Evolutionary conservation across 1,139 yeast species (phyloP), one percentile per base, ranked within the genome.

Genomic region (Spathaspora sp.): DNA sequence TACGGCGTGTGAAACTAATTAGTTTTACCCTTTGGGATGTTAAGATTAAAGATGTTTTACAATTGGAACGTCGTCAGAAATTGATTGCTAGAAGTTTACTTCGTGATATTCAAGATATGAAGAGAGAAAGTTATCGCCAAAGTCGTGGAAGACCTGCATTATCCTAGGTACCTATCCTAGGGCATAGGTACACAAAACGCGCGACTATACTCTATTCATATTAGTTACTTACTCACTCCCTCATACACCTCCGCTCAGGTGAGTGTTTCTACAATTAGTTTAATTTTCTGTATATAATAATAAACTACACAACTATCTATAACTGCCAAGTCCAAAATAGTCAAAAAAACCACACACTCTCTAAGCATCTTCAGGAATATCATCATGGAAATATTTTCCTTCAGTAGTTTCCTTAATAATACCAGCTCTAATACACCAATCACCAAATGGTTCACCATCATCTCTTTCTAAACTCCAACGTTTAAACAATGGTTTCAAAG

Each of bases 401-500:
- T 89, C 96, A 42, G 81, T 70, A 31, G 98, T 91, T 52, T 91
- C 95, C 59, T 85, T 85, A 62, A 93, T 89, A 47, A 89, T 80
- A 20, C 96, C 97, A 41, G 75, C 80, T 70, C 98, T 84, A 54
- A 93, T 80, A 56, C 86, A 81, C 75, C 87, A 93, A 66, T 93
- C 98, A 61, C 99, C 99, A 63, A 93, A 93, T 51, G 89, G 97
- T 69, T 93, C 98, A 47, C 89, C 91, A 15, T 90, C 95, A 44
- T 80, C 65, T 70, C 98, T 83, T 69, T 91, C 97, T 59, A 87
- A 72, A 43, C 97, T 86, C 97, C 97, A 93, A 69, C 89, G 82
- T 77, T 89, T 89, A 75, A 93, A 89, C 69, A 93, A 70, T 39
- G 96, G 96, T 64, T 81, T 85, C 67, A 93, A 77, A 43, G 78